Percentiles rank a stretch among this genome's conserved stretches.
Evolutionary conservation across 306 rosid species (phyloP).

Genomic region (Betula pendula): DNA sequence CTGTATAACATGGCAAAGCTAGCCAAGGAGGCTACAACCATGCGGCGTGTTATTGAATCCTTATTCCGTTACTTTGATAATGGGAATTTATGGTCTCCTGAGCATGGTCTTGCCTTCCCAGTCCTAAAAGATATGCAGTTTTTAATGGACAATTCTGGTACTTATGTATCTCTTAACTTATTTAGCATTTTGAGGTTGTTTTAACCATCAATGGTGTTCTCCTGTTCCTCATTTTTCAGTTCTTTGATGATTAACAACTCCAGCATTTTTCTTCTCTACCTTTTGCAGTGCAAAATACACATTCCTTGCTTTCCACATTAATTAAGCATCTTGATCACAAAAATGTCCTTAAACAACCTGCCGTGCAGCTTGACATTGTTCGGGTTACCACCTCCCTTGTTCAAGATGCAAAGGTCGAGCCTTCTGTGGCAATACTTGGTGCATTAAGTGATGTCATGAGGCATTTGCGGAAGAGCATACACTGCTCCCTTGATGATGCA

Average conservation of each 20-base stretch:
- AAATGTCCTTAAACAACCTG: constrained; percentile 69
- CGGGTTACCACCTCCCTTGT: constrained; percentile 75
- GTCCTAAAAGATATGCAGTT: constrained; percentile 74
- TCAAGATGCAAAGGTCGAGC: constrained; percentile 65
- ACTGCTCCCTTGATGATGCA: constrained; percentile 62
- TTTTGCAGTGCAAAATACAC: constrained; percentile 76
- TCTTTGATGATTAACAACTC: constrained; percentile 8
- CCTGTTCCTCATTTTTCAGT: constrained; percentile 13
- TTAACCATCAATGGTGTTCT: constrained; percentile 8
- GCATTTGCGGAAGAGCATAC: constrained; percentile 83
- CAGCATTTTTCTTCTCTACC: background rate
- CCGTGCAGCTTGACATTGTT: constrained; percentile 81
- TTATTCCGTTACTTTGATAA: constrained; percentile 78
- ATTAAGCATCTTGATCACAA: constrained; percentile 93
- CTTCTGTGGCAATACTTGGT: constrained; percentile 69
- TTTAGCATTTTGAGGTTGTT: constrained; percentile 18
- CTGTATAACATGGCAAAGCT: constrained; percentile 85
- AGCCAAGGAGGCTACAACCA: constrained; percentile 88
- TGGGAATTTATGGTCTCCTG: constrained; percentile 68
- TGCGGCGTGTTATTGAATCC: constrained; percentile 89
- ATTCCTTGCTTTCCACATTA: constrained; percentile 73
- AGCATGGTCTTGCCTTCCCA: constrained; percentile 68
- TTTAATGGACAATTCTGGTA: constrained; percentile 86
- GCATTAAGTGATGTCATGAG: constrained; percentile 83
- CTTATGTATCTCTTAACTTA: constrained; percentile 18